These are phyloP conservation scores for Xylaria multiplex DNA, from an alignment of 2,329 filamentous ascomycete species.

Conservation along the genomic window DNA sequence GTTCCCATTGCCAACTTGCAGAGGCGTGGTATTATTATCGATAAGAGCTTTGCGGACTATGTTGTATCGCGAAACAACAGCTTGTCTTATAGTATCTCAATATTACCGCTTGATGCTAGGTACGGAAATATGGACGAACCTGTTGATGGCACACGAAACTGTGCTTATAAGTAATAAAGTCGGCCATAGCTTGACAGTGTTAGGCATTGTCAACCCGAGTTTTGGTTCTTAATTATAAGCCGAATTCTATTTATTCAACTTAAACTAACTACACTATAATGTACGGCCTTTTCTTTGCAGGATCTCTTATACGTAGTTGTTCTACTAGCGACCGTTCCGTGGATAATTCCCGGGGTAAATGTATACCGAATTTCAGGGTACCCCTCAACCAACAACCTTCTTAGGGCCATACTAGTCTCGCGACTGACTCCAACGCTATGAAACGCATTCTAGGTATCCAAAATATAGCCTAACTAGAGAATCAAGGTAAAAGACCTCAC, in stretches of 20 bases:
- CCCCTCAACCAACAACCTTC: conserved; percentile 22
- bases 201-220: conserved; percentile 5
- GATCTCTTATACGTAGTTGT: conserved; percentile 5
- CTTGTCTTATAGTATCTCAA: conserved; percentile 32
- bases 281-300: background rate
- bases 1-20: conserved; percentile 47
- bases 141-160: conserved; percentile 29
- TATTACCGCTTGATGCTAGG: background rate
- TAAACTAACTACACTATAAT: background rate
- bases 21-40: conserved; percentile 44
- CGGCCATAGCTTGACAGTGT: background rate
- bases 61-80: conserved; percentile 42
- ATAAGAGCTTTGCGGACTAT: conserved; percentile 41
- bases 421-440: background rate
- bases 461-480: background rate
- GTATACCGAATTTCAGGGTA: conserved; percentile 29
- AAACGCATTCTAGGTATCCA: background rate
- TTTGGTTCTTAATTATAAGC: background rate
- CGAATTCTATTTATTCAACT: background rate
- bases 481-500: background rate
- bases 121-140: conserved; percentile 15
- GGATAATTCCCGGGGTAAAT: conserved; percentile 32
- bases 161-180: conserved; percentile 16
- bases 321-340: conserved; percentile 10
- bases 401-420: background rate